Evolutionary conservation across 2,329 filamentous ascomycete species (phyloP), one percentile per base, ranked within the genome.

Genomic region (Ascocoryne sarcoides): DNA sequence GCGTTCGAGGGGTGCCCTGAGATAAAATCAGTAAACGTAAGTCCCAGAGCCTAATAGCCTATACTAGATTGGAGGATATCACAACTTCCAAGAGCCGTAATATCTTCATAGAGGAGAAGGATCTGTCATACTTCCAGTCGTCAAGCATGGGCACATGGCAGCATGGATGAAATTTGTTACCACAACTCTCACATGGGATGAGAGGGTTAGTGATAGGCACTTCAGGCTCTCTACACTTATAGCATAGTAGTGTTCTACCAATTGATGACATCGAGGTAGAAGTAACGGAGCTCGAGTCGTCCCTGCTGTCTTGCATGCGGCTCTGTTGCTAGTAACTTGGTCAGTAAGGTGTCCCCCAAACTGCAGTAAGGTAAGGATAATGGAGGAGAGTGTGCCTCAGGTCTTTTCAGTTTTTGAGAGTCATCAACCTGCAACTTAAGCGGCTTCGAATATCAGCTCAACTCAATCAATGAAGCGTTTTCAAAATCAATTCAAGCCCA

Each of bases 391-490:
- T 41, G 43, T 52, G 68, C 68, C 70, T 84, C 80, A 84, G 80
- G 73, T 84, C 79, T 84, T 84, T 83, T 82, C 77, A 83, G 77
- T 82, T 75, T 71, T 58, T 61, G 40, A 43, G 36, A 52, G 58
- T 62, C 64, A 52, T 65, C 64, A 66, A 45, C 43, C 60, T 58
- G 59, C 58, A 47, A 38, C 51, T 55, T 48, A 31, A 45, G 54
- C 60, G 59, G 58, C 46, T 59, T 58, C 47, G 52, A 28, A 44
- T 42, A 45, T 47, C n/a, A 14, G 31, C 26, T 38, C 34, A 42
- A 38, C 20, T 33, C 39, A 19, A 40, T 5, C 26, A 36, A 33
- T 30, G 23, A 39, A 38, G 40, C 44, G 46, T 53, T 47, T 34
- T 42, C 45, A 53, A 44, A 32, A 40, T 21, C 38, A 37, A 36